phyloP scores from a whole-genome alignment of 2,329 filamentous ascomycete species.

The Fusarium dlaminii region DNA sequence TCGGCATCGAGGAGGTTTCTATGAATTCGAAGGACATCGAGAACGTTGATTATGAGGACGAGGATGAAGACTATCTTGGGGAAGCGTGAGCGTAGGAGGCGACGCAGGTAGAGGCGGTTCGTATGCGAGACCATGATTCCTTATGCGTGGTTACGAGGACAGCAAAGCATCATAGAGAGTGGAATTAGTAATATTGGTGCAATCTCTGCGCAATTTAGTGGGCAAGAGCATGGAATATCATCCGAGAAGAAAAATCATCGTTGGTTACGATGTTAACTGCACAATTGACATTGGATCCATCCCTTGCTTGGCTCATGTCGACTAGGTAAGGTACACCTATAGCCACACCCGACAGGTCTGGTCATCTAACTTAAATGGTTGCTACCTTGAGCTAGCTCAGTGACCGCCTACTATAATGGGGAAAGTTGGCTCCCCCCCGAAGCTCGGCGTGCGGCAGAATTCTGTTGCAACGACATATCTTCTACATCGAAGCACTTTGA shows the following conservation, averaged over 20 bases:
- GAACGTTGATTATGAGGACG: constrained; percentile 49
- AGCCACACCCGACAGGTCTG: background rate
- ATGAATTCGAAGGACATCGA: constrained; percentile 53
- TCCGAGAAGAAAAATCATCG: constrained; percentile 1
- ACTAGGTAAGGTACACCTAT: background rate
- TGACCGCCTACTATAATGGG: background rate
- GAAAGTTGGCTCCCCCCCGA: background rate
- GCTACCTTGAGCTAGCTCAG: background rate
- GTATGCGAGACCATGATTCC: constrained; percentile 45
- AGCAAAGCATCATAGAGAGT: constrained; percentile 33
- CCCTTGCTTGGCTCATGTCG: constrained; percentile 20
- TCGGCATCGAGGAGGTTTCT: constrained; percentile 45
- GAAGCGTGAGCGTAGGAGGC: constrained; percentile 49
- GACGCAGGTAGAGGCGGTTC: constrained; percentile 49
- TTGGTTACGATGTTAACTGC: background rate
- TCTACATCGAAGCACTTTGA: background rate
- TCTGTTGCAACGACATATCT: background rate
- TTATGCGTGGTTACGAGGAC: constrained; percentile 26
- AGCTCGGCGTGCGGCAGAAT: background rate
- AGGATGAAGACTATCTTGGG: constrained; percentile 49
- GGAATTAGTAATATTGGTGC: background rate
- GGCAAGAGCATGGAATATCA: background rate
- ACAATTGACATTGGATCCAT: background rate
- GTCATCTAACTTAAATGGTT: background rate
- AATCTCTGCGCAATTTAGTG: background rate